Conservation (phyloP, 176 grass and related monocot genomes). For the Musa itinerans region DNA sequence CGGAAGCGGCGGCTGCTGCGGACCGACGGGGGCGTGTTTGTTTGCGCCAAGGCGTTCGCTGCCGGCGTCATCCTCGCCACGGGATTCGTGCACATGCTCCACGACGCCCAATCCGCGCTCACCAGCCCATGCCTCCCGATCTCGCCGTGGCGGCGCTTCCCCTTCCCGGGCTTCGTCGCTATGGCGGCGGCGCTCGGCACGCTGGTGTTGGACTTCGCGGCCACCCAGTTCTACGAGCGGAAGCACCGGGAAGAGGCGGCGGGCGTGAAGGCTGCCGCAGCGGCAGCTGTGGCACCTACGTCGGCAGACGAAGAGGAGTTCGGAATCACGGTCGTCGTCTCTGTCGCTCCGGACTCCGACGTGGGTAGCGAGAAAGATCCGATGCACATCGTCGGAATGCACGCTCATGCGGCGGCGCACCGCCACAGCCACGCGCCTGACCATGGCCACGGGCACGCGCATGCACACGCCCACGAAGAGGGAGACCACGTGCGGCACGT, state of each 20-base stretch:
- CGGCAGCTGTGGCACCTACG: not conserved
- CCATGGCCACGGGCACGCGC: not conserved
- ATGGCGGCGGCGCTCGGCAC: slow-evolving; percentile 13
- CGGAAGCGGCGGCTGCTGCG: slow-evolving; percentile 4
- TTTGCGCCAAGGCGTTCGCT: slow-evolving; percentile 8
- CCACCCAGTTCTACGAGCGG: slow-evolving; percentile 17
- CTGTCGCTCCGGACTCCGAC: not conserved
- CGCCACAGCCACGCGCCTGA: not conserved
- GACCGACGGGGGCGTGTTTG: not conserved
- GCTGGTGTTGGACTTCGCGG: slow-evolving; percentile 12
- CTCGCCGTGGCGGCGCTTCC: slow-evolving; percentile 15
- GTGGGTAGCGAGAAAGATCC: not conserved
- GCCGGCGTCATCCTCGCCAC: slow-evolving; percentile 14
- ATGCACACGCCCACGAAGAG: slow-evolving; percentile 1
- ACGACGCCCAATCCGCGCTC: slow-evolving; percentile 17
- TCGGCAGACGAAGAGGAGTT: not conserved
- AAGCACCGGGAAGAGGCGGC: slow-evolving; percentile 5
- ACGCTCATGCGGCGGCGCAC: not conserved
- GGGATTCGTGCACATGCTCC: slow-evolving; percentile 18
- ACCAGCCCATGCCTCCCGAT: slow-evolving; percentile 2
- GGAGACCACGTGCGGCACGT: slow-evolving; percentile 11
- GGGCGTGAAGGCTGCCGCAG: not conserved
- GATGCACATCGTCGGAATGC: not conserved
- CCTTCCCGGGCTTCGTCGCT: slow-evolving; percentile 14
- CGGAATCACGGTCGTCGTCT: slow-evolving; percentile 1